Percentiles rank a stretch among this genome's conserved stretches.
Evolutionary conservation across 805 yeast species (phyloP).

Genomic region (Kuraishia cidri): DNA sequence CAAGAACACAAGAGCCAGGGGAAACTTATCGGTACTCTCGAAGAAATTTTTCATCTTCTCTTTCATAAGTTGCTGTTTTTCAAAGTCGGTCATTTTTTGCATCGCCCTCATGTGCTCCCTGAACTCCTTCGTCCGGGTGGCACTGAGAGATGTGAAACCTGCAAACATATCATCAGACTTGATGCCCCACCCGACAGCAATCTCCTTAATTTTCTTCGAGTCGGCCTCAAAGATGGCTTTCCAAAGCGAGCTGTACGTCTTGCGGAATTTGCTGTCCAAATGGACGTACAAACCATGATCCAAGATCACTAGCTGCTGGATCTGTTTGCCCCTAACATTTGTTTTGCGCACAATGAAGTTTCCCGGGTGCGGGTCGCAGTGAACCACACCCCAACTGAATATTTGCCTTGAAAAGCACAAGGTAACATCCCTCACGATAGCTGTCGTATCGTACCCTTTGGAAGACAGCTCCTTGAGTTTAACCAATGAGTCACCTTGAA

Average conservation of each 20-base stretch:
- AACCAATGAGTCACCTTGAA: conserved; percentile 58
- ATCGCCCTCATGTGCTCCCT: conserved; percentile 15
- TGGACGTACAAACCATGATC: conserved; percentile 71
- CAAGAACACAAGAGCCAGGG: conserved; percentile 54
- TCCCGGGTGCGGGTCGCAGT: conserved; percentile 80
- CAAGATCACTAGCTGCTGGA: conserved; percentile 54
- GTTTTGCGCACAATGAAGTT: conserved; percentile 48
- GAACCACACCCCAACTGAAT: conserved; percentile 60
- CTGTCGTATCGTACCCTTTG: conserved; percentile 25
- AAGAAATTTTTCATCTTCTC: conserved; percentile 47
- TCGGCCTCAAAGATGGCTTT: conserved; percentile 47
- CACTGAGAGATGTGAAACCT: conserved; percentile 41
- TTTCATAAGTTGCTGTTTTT: conserved; percentile 30
- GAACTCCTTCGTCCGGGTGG: conserved; percentile 22
- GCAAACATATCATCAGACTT: conserved; percentile 50
- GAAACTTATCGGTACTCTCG: conserved; percentile 56
- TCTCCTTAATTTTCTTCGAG: conserved; percentile 30
- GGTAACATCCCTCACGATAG: conserved; percentile 41
- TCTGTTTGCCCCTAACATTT: conserved; percentile 7
- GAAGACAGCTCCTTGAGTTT: conserved; percentile 31
- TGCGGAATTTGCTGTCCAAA: conserved; percentile 38
- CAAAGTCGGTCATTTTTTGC: conserved; percentile 23
- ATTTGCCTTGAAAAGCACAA: conserved; percentile 47
- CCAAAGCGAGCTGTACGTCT: conserved; percentile 58
- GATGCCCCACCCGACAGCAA: conserved; percentile 61